Evolutionary conservation across 2,329 filamentous ascomycete genomes (phyloP).

Genomic region (Eurotiales sp.): DNA sequence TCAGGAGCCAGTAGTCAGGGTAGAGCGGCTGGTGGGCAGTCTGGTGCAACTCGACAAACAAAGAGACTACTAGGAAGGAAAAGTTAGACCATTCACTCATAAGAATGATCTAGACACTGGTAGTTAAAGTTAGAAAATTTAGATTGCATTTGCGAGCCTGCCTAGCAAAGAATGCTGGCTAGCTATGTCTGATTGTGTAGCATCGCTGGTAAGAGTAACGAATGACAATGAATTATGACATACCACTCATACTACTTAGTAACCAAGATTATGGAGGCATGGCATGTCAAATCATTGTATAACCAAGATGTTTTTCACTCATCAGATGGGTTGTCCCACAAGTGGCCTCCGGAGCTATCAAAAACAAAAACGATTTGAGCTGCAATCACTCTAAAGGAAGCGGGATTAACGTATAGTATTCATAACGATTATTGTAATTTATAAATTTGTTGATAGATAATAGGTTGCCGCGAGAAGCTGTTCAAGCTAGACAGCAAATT

Average conservation of each 20-base stretch:
- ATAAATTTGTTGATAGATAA: no score
- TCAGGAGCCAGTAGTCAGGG: slow-evolving; percentile 21
- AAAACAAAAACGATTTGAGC: no score
- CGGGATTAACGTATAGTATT: no score
- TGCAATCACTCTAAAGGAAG: no score
- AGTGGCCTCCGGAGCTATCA: no score
- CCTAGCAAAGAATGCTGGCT: background rate
- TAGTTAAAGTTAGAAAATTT: background rate
- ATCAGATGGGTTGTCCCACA: no score
- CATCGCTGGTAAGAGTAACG: background rate
- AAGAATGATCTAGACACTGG: no score
- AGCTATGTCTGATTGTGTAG: background rate
- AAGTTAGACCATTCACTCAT: slow-evolving; percentile 21
- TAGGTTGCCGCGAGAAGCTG: no score
- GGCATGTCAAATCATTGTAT: background rate
- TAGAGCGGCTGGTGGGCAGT: slow-evolving; percentile 11
- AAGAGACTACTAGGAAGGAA: slow-evolving; percentile 38
- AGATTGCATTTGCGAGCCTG: background rate
- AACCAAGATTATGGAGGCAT: background rate
- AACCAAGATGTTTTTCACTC: background rate
- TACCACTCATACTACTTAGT: no score
- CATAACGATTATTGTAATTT: no score
- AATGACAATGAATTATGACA: background rate
- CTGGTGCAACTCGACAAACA: slow-evolving; percentile 24
- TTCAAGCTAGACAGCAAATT: no score